Evolutionary conservation across 257 asterid species (phyloP), one percentile per base, ranked within the genome.

Genomic region (Solanum rostratum): DNA sequence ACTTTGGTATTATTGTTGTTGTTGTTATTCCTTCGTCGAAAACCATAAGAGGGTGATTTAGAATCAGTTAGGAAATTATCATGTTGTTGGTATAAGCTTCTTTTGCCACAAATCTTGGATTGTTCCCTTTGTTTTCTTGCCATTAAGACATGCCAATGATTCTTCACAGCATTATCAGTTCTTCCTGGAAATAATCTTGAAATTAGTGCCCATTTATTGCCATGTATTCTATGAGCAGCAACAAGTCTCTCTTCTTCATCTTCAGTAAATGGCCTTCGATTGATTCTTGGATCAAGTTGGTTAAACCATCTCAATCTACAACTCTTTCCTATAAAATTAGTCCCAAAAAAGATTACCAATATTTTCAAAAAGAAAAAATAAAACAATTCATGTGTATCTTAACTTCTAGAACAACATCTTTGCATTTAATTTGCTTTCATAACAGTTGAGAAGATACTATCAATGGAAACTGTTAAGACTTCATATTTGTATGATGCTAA

Each of bases 241-340:
- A 95, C 90, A 30, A 95, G 93, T 87, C 92, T 94, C 70, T 92
- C 95, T 85, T 94, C 99, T 86, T 95, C 99, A 54, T 92, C 97
- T 65, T 95, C 98, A 53, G 94, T 89, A 84, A 95, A 94, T 62
- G 99, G 98, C 88, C 93, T 91, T 87, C 99, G 84, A 84, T 95
- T 94, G 80, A 95, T 95, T 88, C 99, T 91, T 71, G 99, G 99
- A 88, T 95, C 99, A 3, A 95, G 93, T 79, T 95, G 99, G 49
- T 95, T 95, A 85, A 95, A 95, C 99, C 99, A 95, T 86, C 99
- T 93, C 79, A 95, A 90, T 89, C 99, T 91, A 90, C 99, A 95
- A 84, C 99, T 95, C 88, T 95, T 95, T 27, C 99, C 99, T 95
- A 87, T 78, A 60, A 66, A 45, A 15, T 74, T 62, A 6, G 33